Evolutionary conservation across 768 basidiomycete genomes (phyloP), one percentile per base, ranked within the genome.

Genomic region (button mushroom (Agaricus bisporus)): DNA sequence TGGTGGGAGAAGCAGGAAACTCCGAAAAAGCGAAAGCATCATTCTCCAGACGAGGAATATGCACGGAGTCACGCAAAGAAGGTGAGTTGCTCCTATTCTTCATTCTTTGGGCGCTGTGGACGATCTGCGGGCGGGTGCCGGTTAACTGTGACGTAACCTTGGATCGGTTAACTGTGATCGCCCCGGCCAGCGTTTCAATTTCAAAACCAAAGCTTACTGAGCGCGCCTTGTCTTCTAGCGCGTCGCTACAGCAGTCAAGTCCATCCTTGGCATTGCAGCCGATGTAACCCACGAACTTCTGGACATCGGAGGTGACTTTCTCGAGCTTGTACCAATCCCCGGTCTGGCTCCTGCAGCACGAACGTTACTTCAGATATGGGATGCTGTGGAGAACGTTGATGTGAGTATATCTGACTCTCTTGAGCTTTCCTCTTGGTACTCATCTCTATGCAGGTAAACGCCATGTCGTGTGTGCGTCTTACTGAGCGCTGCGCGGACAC

Each of bases 401-500:
- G 82, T 84, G 59, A 61, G 80, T 70, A 12, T 14, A 43, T 41
- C 28, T 25, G 20, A 5, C 49, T 46, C 35, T n/a, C 26, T 10
- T 8, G 1, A 32, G 15, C 11, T 22, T 12, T 22, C 50, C n/a
- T 15, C 29, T 28, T n/a, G 18, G 12, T 14, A 28, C 39, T 43
- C 37, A 51, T 36, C 5, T n/a, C 9, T 43, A 43, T 29, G 32
- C 51, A 85, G 83, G 70, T 75, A 49, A 85, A 85, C 57, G 70
- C 79, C 17, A 62, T 80, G 9, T 73, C 78, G 4, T 83, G 80
- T 59, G 66, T 85, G 41, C 80, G 81, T 20, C 70, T 85, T 28
- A 80, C 81, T 0, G 80, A 82, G 56, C 79, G 81, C 15, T 83
- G 82, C 54, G 83, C 83, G 0, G 77, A 75, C 6, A 74, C 81